Evolutionary conservation across 2,329 filamentous ascomycete species (phyloP).

Genomic region (Neocatenulostroma microsporum): DNA sequence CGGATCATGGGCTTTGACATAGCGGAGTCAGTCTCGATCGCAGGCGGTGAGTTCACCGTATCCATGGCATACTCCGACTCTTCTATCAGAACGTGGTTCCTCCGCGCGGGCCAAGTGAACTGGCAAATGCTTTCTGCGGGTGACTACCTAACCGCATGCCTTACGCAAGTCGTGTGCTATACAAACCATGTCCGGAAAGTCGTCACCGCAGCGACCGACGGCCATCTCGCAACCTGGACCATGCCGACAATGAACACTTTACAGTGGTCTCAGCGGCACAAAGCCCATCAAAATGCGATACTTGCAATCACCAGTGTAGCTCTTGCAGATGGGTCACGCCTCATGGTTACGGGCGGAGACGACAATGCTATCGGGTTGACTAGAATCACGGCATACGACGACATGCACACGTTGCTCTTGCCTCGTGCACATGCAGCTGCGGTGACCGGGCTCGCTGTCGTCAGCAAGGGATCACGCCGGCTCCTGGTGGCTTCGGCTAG

Average conservation of each 20-base stretch:
- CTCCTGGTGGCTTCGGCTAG: constrained; percentile 26
- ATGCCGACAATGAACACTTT: constrained; percentile 1
- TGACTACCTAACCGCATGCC: constrained; percentile 50
- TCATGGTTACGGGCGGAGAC: constrained; percentile 73
- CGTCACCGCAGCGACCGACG: constrained; percentile 59
- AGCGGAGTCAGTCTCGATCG: constrained; percentile 1
- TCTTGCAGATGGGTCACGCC: constrained; percentile 28
- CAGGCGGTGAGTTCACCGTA: constrained; percentile 47
- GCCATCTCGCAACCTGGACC: constrained; percentile 48
- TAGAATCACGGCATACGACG: constrained; percentile 23
- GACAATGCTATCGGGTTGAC: constrained; percentile 70
- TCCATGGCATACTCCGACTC: constrained; percentile 80
- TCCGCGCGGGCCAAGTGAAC: constrained; percentile 3
- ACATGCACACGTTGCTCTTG: constrained; percentile 35
- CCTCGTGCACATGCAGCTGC: constrained; percentile 62
- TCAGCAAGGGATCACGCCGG: constrained; percentile 15
- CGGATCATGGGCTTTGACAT: constrained; percentile 71
- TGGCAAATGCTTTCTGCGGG: constrained; percentile 34
- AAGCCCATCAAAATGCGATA: constrained; percentile 72
- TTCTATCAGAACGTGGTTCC: constrained; percentile 50
- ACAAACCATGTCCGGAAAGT: constrained; percentile 30
- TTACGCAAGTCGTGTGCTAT: constrained; percentile 54
- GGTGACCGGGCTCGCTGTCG: constrained; percentile 50
- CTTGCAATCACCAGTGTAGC: constrained; percentile 54
- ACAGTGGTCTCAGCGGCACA: constrained; percentile 25